Base-by-base conservation (phyloP, 2,329 filamentous ascomycete genomes). In the Onygena corvina region DNA sequence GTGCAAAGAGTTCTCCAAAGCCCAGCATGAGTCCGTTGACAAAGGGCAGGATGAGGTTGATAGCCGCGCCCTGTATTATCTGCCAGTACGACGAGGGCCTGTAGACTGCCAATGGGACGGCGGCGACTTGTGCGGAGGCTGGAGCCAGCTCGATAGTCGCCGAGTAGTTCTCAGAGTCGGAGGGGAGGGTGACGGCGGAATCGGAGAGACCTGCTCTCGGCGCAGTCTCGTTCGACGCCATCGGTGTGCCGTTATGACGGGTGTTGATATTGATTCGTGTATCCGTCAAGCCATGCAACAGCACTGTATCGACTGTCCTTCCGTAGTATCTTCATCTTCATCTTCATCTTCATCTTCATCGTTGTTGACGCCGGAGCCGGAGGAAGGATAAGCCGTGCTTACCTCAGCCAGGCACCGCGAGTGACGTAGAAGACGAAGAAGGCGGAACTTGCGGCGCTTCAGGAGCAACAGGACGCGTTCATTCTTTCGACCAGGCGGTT, bases 11-110 rank as follows among this genome's bases (percentile, higher is more conserved):
- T 71, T 98, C 92, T 58, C 92, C 92, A 62, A 98, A 95, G 1
- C 92, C 92, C 61, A 98, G 71, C 92, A 98, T 98, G 74, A 98
- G 78, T 42, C 92, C 92, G 69, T 98, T 98, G 62, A 98, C 80
- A 61, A 98, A 98, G 0, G 92, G 92, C 16, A 98, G 70, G 1
- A 98, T 61, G n/a, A 98, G 73, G 65, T 98, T 98, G 69, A 98
- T 98, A 4, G 89, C 88, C 12, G 88, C 86, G 31, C 92, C 87
- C 49, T 90, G 80, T 49, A 95, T 57, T 54, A 98, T 67, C 7
- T 85, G 81, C 86, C 86, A 94, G 38, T 93, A 60, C 0, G 88
- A 93, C 2, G 92, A 89, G 2, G 89, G 87, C 56, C 81, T 80
- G 75, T 96, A 98, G 42, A 96, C 77, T 44, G 94, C 82, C 59